Percentiles rank a stretch among this genome's conserved stretches.
Evolutionary conservation across 78 protist species (phyloP).

Genomic region (Tieghemostelium lacteum): DNA sequence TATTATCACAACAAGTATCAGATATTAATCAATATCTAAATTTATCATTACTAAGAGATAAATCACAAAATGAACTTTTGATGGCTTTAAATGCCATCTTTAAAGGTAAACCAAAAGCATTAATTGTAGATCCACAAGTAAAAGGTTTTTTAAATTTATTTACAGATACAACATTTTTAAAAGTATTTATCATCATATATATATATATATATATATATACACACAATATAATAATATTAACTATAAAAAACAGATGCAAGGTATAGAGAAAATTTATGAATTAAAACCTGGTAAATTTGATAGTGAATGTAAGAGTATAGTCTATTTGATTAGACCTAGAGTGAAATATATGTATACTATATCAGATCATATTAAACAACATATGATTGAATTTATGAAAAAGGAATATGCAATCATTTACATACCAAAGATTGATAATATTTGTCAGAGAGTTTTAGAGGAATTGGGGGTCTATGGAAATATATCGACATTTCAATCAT

Average conservation of each 20-base stretch:
- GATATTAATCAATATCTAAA: not conserved
- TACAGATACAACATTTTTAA: conserved; percentile 79
- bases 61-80: not conserved
- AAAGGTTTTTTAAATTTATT: conserved; percentile 90
- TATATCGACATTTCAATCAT: conserved; percentile 13
- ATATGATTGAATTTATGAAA: conserved; percentile 28
- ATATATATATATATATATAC: not conserved
- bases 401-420: conserved; percentile 73
- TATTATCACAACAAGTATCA: not conserved
- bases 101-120: conserved; percentile 54
- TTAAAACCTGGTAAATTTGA: conserved; percentile 63
- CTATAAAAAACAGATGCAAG: conserved; percentile 57
- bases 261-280: conserved; percentile 88
- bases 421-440: conserved; percentile 84
- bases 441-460: conserved; percentile 88
- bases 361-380: conserved; percentile 30
- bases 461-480: conserved; percentile 87
- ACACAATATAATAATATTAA: not conserved
- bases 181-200: not conserved
- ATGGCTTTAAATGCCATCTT: not conserved
- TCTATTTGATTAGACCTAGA: conserved; percentile 88
- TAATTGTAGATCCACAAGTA: conserved; percentile 90
- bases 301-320: conserved; percentile 44
- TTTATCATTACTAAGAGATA: not conserved
- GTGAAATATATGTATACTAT: conserved; percentile 38